A percentile compares a stretch with the other conserved stretches of the same genome.
These are phyloP conservation scores for Carex arenaria DNA, from an alignment of 202 grass and related monocot genomes.

Conservation along the genomic window DNA sequence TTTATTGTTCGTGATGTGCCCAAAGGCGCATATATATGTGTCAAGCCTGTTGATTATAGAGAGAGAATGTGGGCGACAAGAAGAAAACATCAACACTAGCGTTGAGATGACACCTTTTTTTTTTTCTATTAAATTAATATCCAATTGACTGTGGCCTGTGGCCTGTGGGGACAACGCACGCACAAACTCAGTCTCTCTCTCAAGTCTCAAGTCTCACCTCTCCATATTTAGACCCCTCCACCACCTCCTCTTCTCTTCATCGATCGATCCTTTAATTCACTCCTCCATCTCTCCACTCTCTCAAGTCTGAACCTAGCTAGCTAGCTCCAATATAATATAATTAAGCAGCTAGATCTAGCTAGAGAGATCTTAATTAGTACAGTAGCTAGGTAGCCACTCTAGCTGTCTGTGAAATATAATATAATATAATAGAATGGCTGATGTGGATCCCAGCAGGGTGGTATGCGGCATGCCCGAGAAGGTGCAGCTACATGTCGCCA, in stretches of 20 bases:
- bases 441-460: conserved; percentile 32
- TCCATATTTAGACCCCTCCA: conserved; percentile 37
- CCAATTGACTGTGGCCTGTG: conserved; percentile 13
- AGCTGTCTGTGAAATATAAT: background rate
- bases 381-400: background rate
- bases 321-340: too few relatives aligned
- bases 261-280: background rate
- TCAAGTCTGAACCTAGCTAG: background rate
- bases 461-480: conserved; percentile 88
- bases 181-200: background rate
- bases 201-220: background rate
- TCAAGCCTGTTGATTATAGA: background rate
- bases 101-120: conserved; percentile 29
- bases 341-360: too few relatives aligned
- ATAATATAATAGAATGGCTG: conserved; percentile 35
- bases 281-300: background rate
- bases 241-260: conserved; percentile 14
- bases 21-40: conserved; percentile 11
- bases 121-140: conserved; percentile 17
- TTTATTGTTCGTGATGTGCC: background rate
- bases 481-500: conserved; percentile 89
- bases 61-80: conserved; percentile 22
- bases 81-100: conserved; percentile 29
- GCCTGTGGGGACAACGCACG: conserved; percentile 21
- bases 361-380: background rate